These are phyloP conservation scores for Aspergillus latus DNA, from an alignment of 2,329 filamentous ascomycete species.

Conservation along the genomic window DNA sequence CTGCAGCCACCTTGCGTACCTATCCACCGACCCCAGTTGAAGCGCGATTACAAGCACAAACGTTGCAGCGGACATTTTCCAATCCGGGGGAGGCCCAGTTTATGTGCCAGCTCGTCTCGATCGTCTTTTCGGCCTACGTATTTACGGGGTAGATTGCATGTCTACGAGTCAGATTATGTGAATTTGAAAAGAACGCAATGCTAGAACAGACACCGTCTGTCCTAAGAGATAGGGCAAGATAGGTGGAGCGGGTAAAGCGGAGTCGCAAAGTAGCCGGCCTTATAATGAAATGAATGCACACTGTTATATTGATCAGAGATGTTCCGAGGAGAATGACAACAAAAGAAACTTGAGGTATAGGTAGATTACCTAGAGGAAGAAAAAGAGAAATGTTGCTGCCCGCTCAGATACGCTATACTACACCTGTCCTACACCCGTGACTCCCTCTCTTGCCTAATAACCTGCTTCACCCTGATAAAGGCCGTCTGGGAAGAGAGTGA, in stretches of 20 bases:
- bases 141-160: too few species aligned
- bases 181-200: too few species aligned
- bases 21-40: not conserved
- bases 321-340: not conserved
- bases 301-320: too few species aligned
- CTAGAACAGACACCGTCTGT: too few species aligned
- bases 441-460: conserved; percentile 36
- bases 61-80: not conserved
- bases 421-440: conserved; percentile 17
- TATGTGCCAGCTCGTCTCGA: not conserved
- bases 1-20: not conserved
- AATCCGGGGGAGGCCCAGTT: not conserved
- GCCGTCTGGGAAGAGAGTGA: conserved; percentile 10
- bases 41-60: not conserved
- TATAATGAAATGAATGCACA: too few species aligned
- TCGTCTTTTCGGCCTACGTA: too few species aligned
- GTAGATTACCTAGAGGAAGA: too few species aligned
- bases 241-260: too few species aligned
- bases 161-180: too few species aligned
- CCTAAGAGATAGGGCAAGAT: too few species aligned
- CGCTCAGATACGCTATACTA: not conserved
- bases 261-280: too few species aligned
- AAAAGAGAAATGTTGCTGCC: not conserved
- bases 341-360: not conserved
- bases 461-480: conserved; percentile 36